These are phyloP conservation scores for Chloranthus sessilifolius DNA, from an alignment of 164 flowering plant genomes.

Conservation along the genomic window DNA sequence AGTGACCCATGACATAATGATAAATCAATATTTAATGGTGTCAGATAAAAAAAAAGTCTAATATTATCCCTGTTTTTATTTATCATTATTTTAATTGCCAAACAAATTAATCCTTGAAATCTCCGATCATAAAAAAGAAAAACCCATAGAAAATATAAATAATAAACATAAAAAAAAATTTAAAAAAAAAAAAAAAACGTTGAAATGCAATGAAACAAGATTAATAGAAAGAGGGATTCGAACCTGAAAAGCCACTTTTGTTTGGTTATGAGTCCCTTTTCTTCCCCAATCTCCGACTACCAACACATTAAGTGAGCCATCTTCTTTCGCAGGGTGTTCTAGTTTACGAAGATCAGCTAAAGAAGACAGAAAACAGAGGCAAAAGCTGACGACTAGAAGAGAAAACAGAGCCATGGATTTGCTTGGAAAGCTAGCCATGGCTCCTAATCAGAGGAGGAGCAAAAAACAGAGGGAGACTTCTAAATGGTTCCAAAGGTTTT, in stretches of 20 bases:
- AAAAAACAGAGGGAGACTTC: not conserved
- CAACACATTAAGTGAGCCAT: slow-evolving; percentile 34
- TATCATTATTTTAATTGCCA: no score
- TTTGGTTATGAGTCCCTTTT: slow-evolving; percentile 35
- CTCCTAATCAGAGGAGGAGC: not conserved
- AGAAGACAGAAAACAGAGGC: not conserved
- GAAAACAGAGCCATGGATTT: slow-evolving; percentile 3
- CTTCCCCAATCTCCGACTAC: slow-evolving; percentile 59
- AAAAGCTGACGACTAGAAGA: not conserved
- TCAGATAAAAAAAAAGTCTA: no score
- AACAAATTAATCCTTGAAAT: no score
- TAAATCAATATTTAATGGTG: no score
- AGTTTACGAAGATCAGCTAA: slow-evolving; percentile 3
- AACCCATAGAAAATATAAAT: no score
- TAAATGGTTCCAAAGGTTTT: no score
- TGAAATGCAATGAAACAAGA: no score
- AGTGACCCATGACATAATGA: no score
- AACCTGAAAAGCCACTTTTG: slow-evolving; percentile 40
- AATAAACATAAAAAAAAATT: no score
- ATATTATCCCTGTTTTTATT: no score
- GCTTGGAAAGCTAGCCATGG: slow-evolving; percentile 3
- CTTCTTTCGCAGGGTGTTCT: slow-evolving; percentile 22
- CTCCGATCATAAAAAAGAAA: no score
- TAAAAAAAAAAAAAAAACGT: no score
- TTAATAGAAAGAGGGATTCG: not conserved